These are phyloP conservation scores for Mortierella sp. DNA, from an alignment of 371 early-diverging fungal genomes.

Conservation along the genomic window DNA sequence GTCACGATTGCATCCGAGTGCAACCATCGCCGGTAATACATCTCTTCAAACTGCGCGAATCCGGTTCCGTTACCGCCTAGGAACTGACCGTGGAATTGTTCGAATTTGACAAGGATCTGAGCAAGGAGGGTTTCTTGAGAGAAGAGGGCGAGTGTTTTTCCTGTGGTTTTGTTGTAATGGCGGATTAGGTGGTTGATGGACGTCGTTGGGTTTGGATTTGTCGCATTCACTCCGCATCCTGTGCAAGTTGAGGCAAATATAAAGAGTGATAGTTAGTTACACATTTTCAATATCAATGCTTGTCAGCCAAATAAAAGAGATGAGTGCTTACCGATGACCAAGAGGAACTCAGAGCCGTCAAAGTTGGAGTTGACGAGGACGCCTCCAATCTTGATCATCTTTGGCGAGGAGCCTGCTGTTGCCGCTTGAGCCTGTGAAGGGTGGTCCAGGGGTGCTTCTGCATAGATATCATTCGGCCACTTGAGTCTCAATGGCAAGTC, in stretches of 20 bases:
- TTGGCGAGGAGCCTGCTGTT: slow-evolving; percentile 64
- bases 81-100: slow-evolving; percentile 78
- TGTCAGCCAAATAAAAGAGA: neutral
- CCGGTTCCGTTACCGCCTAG: slow-evolving; percentile 63
- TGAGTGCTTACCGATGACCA: slow-evolving; percentile 80
- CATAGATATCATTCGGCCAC: slow-evolving; percentile 98
- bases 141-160: slow-evolving; percentile 63
- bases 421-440: slow-evolving; percentile 50
- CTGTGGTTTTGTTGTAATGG: slow-evolving; percentile 63
- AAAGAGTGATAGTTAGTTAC: neutral
- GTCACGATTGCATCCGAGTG: slow-evolving; percentile 83
- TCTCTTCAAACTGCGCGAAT: slow-evolving; percentile 79
- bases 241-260: neutral
- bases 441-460: slow-evolving; percentile 56
- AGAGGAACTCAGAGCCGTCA: slow-evolving; percentile 74
- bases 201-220: slow-evolving; percentile 85
- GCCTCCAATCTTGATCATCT: slow-evolving; percentile 87
- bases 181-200: slow-evolving; percentile 86
- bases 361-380: slow-evolving; percentile 88
- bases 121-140: slow-evolving; percentile 84
- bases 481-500: slow-evolving; percentile 87
- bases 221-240: slow-evolving; percentile 89
- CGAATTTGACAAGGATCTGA: slow-evolving; percentile 80
- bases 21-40: slow-evolving; percentile 90
- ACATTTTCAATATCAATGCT: neutral